Conservation (phyloP, 257 asterid species). For the Solanum peruvianum region DNA sequence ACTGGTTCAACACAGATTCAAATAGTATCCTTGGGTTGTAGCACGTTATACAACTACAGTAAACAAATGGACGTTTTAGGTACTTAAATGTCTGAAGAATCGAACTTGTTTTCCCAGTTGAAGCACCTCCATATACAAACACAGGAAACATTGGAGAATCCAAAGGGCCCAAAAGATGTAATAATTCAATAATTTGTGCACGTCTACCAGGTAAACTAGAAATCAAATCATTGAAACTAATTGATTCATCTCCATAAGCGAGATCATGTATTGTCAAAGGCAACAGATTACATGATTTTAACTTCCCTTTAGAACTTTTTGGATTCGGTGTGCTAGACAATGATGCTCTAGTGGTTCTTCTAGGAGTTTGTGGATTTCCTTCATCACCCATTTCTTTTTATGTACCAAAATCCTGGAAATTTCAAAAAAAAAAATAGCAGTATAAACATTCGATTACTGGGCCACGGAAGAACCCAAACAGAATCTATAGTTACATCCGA, state of each 20-base stretch:
- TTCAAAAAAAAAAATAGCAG: no score
- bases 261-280: conserved; percentile 35
- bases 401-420: neutral
- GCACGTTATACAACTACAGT: conserved; percentile 64
- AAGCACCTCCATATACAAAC: conserved; percentile 76
- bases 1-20: conserved; percentile 82
- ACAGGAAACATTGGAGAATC: conserved; percentile 70
- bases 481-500: neutral
- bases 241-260: conserved; percentile 25
- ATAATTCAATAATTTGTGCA: conserved; percentile 47
- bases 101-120: conserved; percentile 74
- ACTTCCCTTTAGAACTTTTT: conserved; percentile 20
- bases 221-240: conserved; percentile 49
- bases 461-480: neutral
- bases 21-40: conserved; percentile 69
- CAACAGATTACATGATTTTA: conserved; percentile 7
- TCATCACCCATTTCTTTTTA: conserved; percentile 39
- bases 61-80: conserved; percentile 65
- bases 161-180: conserved; percentile 60
- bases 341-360: conserved; percentile 59
- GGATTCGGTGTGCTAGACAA: conserved; percentile 25
- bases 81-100: conserved; percentile 50
- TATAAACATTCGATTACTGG: neutral
- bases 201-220: conserved; percentile 56
- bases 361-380: conserved; percentile 28